A percentile compares a stretch with the other conserved stretches of the same genome.
Evolutionary conservation across 768 basidiomycete species (phyloP).

Genomic region (Termitomyces sp.): DNA sequence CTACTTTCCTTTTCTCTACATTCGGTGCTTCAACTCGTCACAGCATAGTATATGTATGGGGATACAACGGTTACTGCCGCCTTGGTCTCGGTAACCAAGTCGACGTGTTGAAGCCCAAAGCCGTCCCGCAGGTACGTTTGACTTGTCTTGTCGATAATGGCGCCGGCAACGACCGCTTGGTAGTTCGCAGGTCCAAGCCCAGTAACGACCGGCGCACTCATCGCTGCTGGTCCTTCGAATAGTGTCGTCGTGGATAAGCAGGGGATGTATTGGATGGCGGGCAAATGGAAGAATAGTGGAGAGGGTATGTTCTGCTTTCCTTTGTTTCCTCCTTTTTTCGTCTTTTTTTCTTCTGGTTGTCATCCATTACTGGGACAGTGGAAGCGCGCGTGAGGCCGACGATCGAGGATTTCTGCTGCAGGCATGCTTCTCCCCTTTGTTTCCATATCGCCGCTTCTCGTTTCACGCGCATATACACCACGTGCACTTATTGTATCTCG

Average conservation of each 20-base stretch:
- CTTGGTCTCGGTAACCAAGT: conserved; percentile 85
- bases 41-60: conserved; percentile 81
- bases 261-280: conserved; percentile 85
- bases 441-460: not conserved
- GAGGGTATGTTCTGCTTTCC: conserved; percentile 50
- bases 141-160: not conserved
- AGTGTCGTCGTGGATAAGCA: conserved; percentile 82
- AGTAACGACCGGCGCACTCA: conserved; percentile 51
- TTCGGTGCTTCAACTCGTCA: not conserved
- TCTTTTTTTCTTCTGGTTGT: not conserved
- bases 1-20: not conserved
- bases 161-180: not conserved
- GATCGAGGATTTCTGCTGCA: not conserved
- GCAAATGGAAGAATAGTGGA: conserved; percentile 94
- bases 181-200: conserved; percentile 75
- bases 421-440: not conserved
- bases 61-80: conserved; percentile 88
- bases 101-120: conserved; percentile 72
- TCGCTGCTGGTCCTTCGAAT: conserved; percentile 79
- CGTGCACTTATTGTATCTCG: not conserved
- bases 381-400: not conserved
- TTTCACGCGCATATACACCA: not conserved
- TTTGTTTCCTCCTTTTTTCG: not conserved
- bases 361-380: not conserved
- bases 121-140: conserved; percentile 66